Evolutionary conservation across 176 grass and related monocot genomes (phyloP), one percentile per base, ranked within the genome.

Genomic region (Hsuehochloa calcarea): DNA sequence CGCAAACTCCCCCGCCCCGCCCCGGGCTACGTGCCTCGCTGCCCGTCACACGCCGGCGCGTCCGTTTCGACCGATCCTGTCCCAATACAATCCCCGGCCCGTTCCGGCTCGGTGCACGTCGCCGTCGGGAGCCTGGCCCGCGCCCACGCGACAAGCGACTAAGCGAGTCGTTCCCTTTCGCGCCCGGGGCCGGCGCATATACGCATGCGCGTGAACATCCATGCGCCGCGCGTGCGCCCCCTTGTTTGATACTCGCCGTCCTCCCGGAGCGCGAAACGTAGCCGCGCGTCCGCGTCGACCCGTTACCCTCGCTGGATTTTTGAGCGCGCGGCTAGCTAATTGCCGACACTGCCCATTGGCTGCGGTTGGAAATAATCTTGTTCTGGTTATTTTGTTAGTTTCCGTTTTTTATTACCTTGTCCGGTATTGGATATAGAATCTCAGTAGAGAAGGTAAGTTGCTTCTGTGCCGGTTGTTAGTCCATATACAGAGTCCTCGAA

Each of bases 171-270:
- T 5, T 44, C 68, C 35, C 61, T 67, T 58, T 38, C 78, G 40
- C 49, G 43, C 25, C 61, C 49, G 19, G 17, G 49, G 64, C 58
- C 29, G 20, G 63, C 22, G 65, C 65, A 88, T n/a, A 66, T 34
- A 39, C 2, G 72, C n/a, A 0, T 4, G 81, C 87, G 79, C 81
- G 81, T 84, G 87, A 84, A 84, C 59, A 3, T 60, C 87, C 87
- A 89, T 68, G 87, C 68, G 75, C 60, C 20, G 75, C 59, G 82
- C 82, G 81, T 80, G 87, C 87, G n/a, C n/a, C n/a, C n/a, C n/a
- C n/a, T n/a, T n/a, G n/a, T n/a, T n/a, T n/a, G n/a, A n/a, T n/a
- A n/a, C n/a, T n/a, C 60, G 25, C 29, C 43, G 49, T 51, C 71
- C 71, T 74, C 71, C 49, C 49, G 7, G 41, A 35, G 81, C 55